Evolutionary conservation across 305 asterid genomes (phyloP).

Genomic region (Fraxinus nigra): DNA sequence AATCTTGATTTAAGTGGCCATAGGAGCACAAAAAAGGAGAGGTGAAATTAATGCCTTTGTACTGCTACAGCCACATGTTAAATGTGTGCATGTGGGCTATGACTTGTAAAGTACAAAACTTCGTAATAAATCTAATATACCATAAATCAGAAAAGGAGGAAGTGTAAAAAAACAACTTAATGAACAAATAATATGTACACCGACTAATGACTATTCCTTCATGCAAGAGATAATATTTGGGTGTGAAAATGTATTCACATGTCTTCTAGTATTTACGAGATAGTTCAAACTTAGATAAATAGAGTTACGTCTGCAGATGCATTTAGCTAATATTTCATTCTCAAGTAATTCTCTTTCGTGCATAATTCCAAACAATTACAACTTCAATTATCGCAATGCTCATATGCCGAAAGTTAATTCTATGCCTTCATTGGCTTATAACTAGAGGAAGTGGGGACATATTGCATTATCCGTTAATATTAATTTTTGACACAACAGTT

Average conservation of each 20-base stretch:
- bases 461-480: not conserved
- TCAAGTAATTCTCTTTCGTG: too few relatives aligned
- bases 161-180: not conserved
- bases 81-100: not conserved
- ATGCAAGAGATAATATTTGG: not conserved
- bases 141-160: not conserved
- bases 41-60: not conserved
- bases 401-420: conserved; percentile 4
- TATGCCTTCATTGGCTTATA: conserved; percentile 4
- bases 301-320: not conserved
- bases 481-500: conserved; percentile 4
- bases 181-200: not conserved
- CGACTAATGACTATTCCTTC: not conserved
- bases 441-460: not conserved
- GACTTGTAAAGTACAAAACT: not conserved
- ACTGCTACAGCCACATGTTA: not conserved
- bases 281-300: not conserved
- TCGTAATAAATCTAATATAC: not conserved
- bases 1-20: not conserved
- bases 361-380: not conserved
- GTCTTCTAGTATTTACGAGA: not conserved
- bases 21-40: not conserved
- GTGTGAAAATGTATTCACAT: not conserved
- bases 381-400: not conserved
- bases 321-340: not conserved